A percentile compares a stretch with the other conserved stretches of the same genome.
Evolutionary conservation across 768 basidiomycete genomes (phyloP).

Genomic region (Gautieria morchelliformis): DNA sequence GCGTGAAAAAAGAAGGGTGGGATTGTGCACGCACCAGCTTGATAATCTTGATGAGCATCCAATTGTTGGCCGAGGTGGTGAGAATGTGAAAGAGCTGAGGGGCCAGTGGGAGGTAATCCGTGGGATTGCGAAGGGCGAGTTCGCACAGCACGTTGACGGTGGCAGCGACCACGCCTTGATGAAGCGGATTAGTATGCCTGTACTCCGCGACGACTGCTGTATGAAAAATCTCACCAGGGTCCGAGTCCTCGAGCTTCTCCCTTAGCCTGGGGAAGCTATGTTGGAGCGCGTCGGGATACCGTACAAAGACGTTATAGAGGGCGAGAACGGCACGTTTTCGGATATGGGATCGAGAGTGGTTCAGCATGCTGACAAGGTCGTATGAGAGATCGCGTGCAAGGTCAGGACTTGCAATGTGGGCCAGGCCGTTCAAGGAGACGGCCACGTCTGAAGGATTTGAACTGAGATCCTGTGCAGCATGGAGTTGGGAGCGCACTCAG

Average conservation of each 20-base stretch:
- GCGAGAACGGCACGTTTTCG: conserved; percentile 86
- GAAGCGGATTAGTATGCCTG: not conserved
- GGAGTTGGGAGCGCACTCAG: conserved; percentile 13
- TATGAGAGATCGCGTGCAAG: conserved; percentile 85
- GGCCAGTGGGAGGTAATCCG: conserved; percentile 76
- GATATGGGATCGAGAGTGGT: conserved; percentile 80
- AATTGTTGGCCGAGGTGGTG: conserved; percentile 93
- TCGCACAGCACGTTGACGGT: conserved; percentile 94
- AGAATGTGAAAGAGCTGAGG: conserved; percentile 90
- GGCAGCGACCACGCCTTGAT: conserved; percentile 80
- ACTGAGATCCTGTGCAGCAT: conserved; percentile 55
- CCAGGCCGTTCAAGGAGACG: conserved; percentile 71
- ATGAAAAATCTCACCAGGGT: conserved; percentile 40
- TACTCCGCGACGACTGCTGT: not conserved
- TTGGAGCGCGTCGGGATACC: conserved; percentile 70
- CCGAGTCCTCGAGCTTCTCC: conserved; percentile 74
- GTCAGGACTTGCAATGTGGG: conserved; percentile 76
- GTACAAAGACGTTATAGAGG: conserved; percentile 68
- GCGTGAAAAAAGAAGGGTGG: not conserved
- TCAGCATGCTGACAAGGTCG: conserved; percentile 78
- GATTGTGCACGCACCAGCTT: conserved; percentile 60
- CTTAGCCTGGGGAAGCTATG: conserved; percentile 60
- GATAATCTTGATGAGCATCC: conserved; percentile 99
- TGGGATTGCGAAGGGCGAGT: conserved; percentile 69
- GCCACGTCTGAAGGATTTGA: conserved; percentile 69